Evolutionary conservation across 2,329 filamentous ascomycete species (phyloP).

Genomic region (Fusarium keratoplasticum): DNA sequence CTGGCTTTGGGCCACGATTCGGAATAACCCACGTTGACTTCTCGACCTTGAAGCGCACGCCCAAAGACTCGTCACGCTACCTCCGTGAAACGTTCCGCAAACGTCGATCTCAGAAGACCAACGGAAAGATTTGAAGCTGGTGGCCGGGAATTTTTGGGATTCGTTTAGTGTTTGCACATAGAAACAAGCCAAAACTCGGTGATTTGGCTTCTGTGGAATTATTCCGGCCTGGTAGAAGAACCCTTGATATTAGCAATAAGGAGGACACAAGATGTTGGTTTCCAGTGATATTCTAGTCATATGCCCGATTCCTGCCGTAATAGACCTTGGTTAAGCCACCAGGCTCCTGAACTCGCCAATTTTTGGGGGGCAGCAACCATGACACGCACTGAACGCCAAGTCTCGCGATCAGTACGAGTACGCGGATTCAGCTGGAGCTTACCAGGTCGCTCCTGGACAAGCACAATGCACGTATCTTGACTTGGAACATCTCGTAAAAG

Average conservation of each 20-base stretch:
- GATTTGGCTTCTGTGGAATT: too few species aligned
- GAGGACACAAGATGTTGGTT: neutral
- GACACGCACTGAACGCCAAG: neutral
- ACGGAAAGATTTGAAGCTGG: neutral
- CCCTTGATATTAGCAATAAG: too few species aligned
- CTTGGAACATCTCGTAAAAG: neutral
- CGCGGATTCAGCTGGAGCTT: neutral
- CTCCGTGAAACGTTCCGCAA: neutral
- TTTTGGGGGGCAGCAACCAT: neutral
- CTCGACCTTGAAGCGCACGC: slow-evolving; percentile 51
- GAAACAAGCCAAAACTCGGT: too few species aligned
- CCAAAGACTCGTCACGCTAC: slow-evolving; percentile 49
- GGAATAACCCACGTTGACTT: slow-evolving; percentile 54
- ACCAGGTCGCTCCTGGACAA: neutral
- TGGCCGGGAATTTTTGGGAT: too few species aligned
- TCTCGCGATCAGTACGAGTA: neutral
- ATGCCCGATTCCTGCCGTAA: too few species aligned
- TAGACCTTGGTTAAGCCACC: too few species aligned
- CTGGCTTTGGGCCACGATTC: slow-evolving; percentile 53
- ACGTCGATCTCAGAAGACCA: neutral
- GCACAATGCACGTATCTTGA: neutral
- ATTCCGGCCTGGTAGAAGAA: neutral
- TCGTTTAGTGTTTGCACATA: neutral
- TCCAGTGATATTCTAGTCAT: neutral
- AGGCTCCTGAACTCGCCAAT: neutral